Conservation (phyloP, 2,329 filamentous ascomycete species). For the Aureobasidium sp. region DNA sequence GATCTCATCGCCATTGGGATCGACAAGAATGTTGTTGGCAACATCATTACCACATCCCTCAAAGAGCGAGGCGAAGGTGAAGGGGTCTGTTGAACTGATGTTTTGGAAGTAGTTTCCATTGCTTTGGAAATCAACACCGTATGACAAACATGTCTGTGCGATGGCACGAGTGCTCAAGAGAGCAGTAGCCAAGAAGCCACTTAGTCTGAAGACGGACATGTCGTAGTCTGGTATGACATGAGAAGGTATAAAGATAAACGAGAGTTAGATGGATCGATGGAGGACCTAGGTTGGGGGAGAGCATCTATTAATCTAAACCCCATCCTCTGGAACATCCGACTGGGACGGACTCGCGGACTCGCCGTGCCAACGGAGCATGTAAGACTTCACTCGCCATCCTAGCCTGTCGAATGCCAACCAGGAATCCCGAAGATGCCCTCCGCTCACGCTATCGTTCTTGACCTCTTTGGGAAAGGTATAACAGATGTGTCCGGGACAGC, state of each 20-base stretch:
- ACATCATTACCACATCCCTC: constrained; percentile 28
- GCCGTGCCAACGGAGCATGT: neutral
- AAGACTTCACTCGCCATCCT: neutral
- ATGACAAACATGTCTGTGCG: constrained; percentile 19
- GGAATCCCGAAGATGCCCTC: neutral
- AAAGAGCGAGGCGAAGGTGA: constrained; percentile 37
- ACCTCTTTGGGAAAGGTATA: neutral
- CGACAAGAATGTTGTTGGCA: constrained; percentile 35
- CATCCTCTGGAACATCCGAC: neutral
- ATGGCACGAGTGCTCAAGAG: neutral
- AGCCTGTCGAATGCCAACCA: neutral
- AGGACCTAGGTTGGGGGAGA: neutral
- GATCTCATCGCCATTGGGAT: constrained; percentile 31
- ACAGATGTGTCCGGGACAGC: neutral
- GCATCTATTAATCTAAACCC: neutral
- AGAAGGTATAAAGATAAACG: neutral
- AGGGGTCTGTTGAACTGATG: constrained; percentile 30
- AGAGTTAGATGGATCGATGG: neutral
- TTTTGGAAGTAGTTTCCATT: constrained; percentile 39
- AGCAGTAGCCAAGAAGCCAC: constrained; percentile 1
- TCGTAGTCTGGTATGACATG: neutral
- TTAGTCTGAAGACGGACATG: neutral
- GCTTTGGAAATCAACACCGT: constrained; percentile 33
- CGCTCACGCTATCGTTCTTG: neutral
- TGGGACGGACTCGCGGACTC: neutral